These are phyloP conservation scores for Podospora australis DNA, from an alignment of 495 filamentous ascomycete genomes.

Conservation along the genomic window DNA sequence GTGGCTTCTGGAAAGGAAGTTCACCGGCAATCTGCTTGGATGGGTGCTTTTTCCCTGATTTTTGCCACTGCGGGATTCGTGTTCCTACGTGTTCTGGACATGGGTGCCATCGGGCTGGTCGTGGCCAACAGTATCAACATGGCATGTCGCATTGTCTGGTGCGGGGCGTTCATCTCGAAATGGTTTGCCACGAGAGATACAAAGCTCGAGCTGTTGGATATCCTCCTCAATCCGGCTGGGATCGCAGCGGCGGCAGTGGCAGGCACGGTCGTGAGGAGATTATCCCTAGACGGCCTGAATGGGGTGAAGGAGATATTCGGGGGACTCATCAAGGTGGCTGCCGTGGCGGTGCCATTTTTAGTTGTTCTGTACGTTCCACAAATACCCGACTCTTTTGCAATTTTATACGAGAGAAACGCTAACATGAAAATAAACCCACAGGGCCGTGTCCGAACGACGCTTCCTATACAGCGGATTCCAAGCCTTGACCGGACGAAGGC, in stretches of 20 bases:
- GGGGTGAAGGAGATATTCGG: constrained; percentile 27
- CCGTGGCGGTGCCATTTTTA: constrained; percentile 47
- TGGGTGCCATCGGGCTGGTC: constrained; percentile 76
- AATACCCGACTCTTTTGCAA: no score
- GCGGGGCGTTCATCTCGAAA: constrained; percentile 56
- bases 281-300: constrained; percentile 18
- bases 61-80: constrained; percentile 68
- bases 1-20: constrained; percentile 68
- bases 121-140: constrained; percentile 83
- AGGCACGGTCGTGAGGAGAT: constrained; percentile 13
- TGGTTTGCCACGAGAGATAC: constrained; percentile 50
- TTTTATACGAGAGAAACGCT: no score
- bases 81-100: constrained; percentile 54
- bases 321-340: constrained; percentile 47
- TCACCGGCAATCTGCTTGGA: constrained; percentile 69
- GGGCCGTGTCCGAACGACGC: constrained; percentile 52
- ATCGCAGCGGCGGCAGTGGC: constrained; percentile 20
- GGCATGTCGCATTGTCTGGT: constrained; percentile 75
- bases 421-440: constrained; percentile 25
- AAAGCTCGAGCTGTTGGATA: constrained; percentile 18
- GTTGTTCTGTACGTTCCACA: constrained; percentile 59
- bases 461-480: constrained; percentile 49
- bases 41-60: constrained; percentile 66
- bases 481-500: constrained; percentile 27
- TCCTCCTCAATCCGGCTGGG: constrained; percentile 25